These are phyloP conservation scores for Phylloporus sp. DNA, from an alignment of 768 basidiomycete genomes.

Conservation along the genomic window DNA sequence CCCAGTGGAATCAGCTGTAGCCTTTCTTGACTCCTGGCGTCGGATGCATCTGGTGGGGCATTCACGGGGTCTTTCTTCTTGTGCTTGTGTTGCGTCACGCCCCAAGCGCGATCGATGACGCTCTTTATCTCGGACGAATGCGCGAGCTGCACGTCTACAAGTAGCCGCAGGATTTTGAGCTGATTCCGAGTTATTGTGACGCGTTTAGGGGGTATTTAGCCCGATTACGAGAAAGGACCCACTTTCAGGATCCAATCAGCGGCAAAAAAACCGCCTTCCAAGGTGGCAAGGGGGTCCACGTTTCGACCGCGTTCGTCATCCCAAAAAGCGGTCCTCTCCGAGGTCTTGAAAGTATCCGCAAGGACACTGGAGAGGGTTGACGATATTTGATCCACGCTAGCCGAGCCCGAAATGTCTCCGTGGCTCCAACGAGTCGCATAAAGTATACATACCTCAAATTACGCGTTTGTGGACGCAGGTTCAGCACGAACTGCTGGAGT, in stretches of 20 bases:
- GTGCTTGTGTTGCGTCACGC: conserved; percentile 77
- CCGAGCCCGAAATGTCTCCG: conserved; percentile 29
- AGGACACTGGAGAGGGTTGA: conserved; percentile 65
- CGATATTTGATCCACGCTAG: conserved; percentile 78
- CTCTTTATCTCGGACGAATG: conserved; percentile 66
- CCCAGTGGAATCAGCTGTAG: conserved; percentile 69
- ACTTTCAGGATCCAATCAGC: conserved; percentile 84
- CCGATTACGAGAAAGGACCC: conserved; percentile 31
- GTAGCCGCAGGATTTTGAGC: conserved; percentile 79
- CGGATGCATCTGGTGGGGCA: conserved; percentile 50
- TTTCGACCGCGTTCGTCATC: conserved; percentile 62
- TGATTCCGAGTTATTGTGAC: conserved; percentile 31
- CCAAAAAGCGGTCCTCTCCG: conserved; percentile 79
- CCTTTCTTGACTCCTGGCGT: conserved; percentile 61
- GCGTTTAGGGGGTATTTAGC: conserved; percentile 28
- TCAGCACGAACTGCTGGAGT: conserved; percentile 71
- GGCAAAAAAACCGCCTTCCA: conserved; percentile 71
- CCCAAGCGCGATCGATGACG: conserved; percentile 80
- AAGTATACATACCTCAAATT: conserved; percentile 67
- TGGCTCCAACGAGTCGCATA: conserved; percentile 20
- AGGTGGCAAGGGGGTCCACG: conserved; percentile 63
- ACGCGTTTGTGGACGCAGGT: conserved; percentile 84
- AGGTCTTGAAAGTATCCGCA: conserved; percentile 64
- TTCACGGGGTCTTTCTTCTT: conserved; percentile 68
- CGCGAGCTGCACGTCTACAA: conserved; percentile 78